Evolutionary conservation across 73 alveolate genomes (phyloP).

Genomic region (Durusdinium trenchii): DNA sequence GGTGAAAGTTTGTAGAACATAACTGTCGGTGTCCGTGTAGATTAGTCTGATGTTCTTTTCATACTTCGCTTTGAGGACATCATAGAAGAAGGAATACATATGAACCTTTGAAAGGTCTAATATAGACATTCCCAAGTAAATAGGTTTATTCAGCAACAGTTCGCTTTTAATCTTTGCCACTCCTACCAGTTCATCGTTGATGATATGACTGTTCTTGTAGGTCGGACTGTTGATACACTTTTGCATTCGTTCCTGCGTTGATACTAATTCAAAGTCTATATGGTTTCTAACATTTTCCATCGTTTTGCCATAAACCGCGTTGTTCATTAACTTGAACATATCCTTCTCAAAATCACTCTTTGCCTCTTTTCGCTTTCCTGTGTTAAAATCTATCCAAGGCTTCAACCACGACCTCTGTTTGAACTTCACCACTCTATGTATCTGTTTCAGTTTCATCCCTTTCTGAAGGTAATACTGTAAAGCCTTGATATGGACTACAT

Average conservation of each 20-base stretch:
- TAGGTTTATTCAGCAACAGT: background rate
- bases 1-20: background rate
- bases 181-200: background rate
- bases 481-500: background rate
- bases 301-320: background rate
- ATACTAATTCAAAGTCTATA: background rate
- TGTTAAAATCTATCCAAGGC: background rate
- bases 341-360: background rate
- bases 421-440: background rate
- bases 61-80: background rate
- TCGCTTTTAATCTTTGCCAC: background rate
- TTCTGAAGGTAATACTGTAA: background rate
- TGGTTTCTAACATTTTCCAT: background rate
- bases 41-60: background rate
- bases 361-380: background rate
- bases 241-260: background rate
- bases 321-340: background rate
- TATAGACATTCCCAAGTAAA: background rate
- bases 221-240: background rate
- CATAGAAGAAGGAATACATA: background rate
- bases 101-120: background rate
- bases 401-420: background rate
- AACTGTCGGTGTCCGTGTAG: conserved; percentile 12
- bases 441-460: background rate
- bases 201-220: background rate